phyloP scores from a whole-genome alignment of 2,329 filamentous ascomycete genomes.

The Sclerotinia trifoliorum region DNA sequence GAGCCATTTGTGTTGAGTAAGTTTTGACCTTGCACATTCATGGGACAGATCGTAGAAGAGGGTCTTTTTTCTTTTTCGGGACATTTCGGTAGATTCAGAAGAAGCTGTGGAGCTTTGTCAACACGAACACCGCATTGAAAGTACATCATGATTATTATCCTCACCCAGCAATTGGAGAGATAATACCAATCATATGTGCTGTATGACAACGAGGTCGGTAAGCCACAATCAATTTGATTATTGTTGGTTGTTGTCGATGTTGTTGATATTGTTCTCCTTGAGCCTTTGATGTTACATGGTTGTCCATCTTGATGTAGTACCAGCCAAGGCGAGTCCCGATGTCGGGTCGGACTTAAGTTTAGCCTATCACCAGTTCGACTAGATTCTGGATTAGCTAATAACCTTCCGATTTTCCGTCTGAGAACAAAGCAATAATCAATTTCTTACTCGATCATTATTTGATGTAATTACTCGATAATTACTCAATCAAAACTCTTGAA shows the following conservation, averaged over 20 bases:
- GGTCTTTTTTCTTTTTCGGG: background rate
- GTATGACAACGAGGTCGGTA: background rate
- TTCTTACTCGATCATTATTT: conserved; percentile 12
- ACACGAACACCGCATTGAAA: background rate
- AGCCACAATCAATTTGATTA: background rate
- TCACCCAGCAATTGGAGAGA: background rate
- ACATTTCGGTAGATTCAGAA: background rate
- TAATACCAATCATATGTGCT: conserved; percentile 1
- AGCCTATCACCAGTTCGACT: background rate
- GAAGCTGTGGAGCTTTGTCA: background rate
- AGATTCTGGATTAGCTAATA: background rate
- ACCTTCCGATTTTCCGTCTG: background rate
- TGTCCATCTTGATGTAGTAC: background rate
- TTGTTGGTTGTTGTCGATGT: background rate
- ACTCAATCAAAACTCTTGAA: background rate
- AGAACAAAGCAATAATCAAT: background rate
- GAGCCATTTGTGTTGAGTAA: no score
- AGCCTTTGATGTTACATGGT: background rate
- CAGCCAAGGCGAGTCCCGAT: conserved; percentile 11
- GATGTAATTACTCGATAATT: background rate
- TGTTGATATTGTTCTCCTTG: background rate
- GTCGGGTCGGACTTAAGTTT: conserved; percentile 15
- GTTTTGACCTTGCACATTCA: background rate
- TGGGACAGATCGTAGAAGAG: background rate
- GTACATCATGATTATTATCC: background rate